These are phyloP conservation scores for Annulohypoxylon truncatum DNA, from an alignment of 2,329 filamentous ascomycete genomes.

Conservation along the genomic window DNA sequence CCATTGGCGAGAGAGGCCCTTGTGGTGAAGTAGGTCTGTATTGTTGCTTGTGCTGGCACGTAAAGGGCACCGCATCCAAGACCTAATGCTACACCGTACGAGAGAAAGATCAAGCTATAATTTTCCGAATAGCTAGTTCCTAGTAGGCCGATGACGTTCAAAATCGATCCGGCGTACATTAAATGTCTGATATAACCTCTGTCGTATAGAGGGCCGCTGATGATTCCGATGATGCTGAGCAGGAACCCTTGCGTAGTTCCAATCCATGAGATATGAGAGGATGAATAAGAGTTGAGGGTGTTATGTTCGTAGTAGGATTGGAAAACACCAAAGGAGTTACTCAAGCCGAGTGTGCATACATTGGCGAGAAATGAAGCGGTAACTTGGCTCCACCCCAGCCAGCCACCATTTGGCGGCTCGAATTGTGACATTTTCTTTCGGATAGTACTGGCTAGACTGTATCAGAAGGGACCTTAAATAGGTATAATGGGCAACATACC, in stretches of 20 bases:
- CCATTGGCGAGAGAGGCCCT: constrained; percentile 23
- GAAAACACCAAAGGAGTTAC: constrained; percentile 47
- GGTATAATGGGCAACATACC: background rate
- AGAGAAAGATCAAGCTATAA: constrained; percentile 47
- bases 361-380: constrained; percentile 42
- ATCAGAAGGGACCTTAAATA: background rate
- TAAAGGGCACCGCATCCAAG: constrained; percentile 35
- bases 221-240: constrained; percentile 45
- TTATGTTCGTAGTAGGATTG: constrained; percentile 45
- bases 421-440: background rate
- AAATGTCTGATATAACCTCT: constrained; percentile 46
- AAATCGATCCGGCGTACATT: constrained; percentile 37
- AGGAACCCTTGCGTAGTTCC: constrained; percentile 50
- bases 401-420: background rate
- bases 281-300: constrained; percentile 27
- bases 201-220: constrained; percentile 50
- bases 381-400: constrained; percentile 36
- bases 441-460: background rate
- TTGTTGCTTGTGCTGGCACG: constrained; percentile 30
- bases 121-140: constrained; percentile 51
- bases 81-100: constrained; percentile 29
- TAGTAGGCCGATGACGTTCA: constrained; percentile 49
- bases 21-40: constrained; percentile 31
- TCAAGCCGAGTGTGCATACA: constrained; percentile 43
- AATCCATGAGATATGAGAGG: constrained; percentile 48